Evolutionary conservation across 1,139 yeast genomes (phyloP), one percentile per base, ranked within the genome.

Genomic region (Hansenula anomala): DNA sequence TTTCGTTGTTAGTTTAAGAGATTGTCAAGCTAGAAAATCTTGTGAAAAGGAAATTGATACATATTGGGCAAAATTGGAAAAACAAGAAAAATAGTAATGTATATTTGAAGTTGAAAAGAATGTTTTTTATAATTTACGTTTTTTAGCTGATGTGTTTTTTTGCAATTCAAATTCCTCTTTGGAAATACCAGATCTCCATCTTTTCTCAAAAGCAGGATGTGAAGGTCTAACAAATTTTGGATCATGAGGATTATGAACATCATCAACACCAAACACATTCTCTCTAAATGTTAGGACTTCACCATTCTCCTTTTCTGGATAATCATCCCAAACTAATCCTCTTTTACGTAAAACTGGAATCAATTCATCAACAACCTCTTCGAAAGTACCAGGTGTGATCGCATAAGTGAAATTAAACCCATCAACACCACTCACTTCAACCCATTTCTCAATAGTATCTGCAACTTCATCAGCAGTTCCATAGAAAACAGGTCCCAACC

Each of bases 1-100:
- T 56, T 72, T 82, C 37, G 75, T 80, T 19, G 83, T 73, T 2
- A 71, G 73, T 40, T 77, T 86, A 65, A 62, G 72, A 44, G 77
- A 70, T 26, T 81, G 90, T 59, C 64, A 63, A 18, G 56, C 51
- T 29, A 59, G 65, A 42, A 63, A 60, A 25, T 61, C 68, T 17
- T 82, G 92, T 64, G 80, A 75, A 41, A 53, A 60, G 33, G 69
- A 70, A 29, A 64, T 80, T 42, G 65, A 67, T 32, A 43, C 48
- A 22, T 73, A 73, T 45, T 61, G 59, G 58, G 26, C 32, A n/a
- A 28, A n/a, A 22, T 28, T 34, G n/a, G 33, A 34, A 23, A 20
- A 26, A 14, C 23, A 22, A 3, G 14, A 20, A 15, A 30, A 30
- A 14, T 6, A 14, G 6, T 14, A 14, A 5, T 17, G 11, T 16